These are phyloP conservation scores for Pholiota microspora DNA, from an alignment of 768 basidiomycete genomes.

Conservation along the genomic window DNA sequence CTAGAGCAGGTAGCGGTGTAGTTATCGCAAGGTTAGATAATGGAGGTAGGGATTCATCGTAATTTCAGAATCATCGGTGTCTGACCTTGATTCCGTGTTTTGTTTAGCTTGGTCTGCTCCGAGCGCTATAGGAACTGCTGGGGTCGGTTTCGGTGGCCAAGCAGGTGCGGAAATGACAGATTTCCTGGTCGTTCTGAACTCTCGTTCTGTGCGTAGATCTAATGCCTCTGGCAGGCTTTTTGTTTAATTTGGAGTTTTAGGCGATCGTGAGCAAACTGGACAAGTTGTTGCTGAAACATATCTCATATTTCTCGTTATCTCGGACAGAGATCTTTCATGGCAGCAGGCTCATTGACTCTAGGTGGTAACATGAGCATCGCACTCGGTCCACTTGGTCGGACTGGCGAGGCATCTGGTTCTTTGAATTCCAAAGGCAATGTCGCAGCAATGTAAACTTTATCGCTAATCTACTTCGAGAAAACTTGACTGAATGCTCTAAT, in stretches of 20 bases:
- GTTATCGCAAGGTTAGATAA: constrained; percentile 83
- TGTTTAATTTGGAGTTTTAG: constrained; percentile 28
- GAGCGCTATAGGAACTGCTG: constrained; percentile 91
- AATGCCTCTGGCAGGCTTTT: not conserved
- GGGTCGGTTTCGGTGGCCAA: constrained; percentile 84
- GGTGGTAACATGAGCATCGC: constrained; percentile 91
- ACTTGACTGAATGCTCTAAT: too few relatives aligned
- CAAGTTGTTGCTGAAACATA: not conserved
- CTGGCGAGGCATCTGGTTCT: constrained; percentile 87
- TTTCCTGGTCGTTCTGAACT: constrained; percentile 88
- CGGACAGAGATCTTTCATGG: constrained; percentile 81
- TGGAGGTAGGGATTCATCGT: constrained; percentile 58
- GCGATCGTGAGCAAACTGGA: constrained; percentile 54
- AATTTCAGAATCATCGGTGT: not conserved
- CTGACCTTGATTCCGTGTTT: constrained; percentile 5
- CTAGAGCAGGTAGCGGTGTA: constrained; percentile 80
- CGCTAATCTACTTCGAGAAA: too few relatives aligned
- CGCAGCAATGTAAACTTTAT: constrained; percentile 76
- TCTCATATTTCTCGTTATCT: constrained; percentile 1
- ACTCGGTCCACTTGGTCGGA: constrained; percentile 90
- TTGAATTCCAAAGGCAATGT: constrained; percentile 83
- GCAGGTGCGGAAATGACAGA: constrained; percentile 87
- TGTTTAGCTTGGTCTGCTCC: constrained; percentile 88
- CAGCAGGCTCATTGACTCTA: constrained; percentile 85
- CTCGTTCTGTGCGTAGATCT: constrained; percentile 53